These are phyloP conservation scores for Areca catechu DNA, from an alignment of 176 grass and related monocot species.

Conservation along the genomic window DNA sequence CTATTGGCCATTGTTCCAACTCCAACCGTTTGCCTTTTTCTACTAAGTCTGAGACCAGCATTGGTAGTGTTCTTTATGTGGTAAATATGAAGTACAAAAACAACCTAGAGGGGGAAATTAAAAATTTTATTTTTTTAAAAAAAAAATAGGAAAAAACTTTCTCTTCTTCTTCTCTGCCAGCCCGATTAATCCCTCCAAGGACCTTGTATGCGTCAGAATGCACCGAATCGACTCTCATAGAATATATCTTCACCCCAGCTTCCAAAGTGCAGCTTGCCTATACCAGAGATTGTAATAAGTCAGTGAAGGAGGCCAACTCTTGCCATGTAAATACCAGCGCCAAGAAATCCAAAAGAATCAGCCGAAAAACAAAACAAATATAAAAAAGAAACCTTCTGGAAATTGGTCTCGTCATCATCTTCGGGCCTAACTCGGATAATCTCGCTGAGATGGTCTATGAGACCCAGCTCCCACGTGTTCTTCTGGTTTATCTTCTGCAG, in stretches of 20 bases:
- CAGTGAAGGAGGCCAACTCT: background rate
- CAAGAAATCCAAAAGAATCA: background rate
- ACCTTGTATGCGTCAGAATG: constrained; percentile 95
- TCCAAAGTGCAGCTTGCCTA: constrained; percentile 91
- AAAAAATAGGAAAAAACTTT: constrained; percentile 17
- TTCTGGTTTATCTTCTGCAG: constrained; percentile 95
- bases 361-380: background rate
- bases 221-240: constrained; percentile 78
- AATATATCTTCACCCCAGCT: constrained; percentile 94
- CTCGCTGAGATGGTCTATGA: constrained; percentile 91
- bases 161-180: constrained; percentile 64
- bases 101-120: no score
- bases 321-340: no score
- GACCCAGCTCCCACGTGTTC: constrained; percentile 90
- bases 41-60: no score
- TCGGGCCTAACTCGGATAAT: constrained; percentile 55
- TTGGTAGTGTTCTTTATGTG: no score
- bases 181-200: constrained; percentile 87
- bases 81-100: no score
- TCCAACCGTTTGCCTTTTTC: no score
- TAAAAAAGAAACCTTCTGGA: constrained; percentile 68
- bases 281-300: background rate
- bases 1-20: no score
- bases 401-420: constrained; percentile 90
- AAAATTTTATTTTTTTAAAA: no score